A percentile compares a stretch with the other conserved stretches of the same genome.
phyloP scores from a whole-genome alignment of 129 eudicot species.

The Tagetes patula region DNA sequence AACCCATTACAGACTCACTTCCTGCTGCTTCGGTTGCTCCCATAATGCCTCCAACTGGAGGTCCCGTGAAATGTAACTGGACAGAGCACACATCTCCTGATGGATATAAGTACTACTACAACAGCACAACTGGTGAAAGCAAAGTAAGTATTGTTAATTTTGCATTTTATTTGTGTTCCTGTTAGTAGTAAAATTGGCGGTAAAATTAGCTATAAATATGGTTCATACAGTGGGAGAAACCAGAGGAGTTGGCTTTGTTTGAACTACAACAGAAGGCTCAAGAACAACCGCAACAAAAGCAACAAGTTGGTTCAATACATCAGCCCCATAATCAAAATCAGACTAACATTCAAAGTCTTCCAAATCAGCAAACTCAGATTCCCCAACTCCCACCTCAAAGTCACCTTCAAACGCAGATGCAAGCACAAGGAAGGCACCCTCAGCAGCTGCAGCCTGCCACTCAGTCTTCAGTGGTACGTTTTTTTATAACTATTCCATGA shows the following conservation, averaged over 20 bases:
- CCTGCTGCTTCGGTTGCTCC: slow-evolving; percentile 49
- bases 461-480: slow-evolving; percentile 52
- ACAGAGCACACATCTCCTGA: slow-evolving; percentile 91
- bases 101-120: slow-evolving; percentile 90
- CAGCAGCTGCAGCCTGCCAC: slow-evolving; percentile 61
- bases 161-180: background rate
- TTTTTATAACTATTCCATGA: background rate
- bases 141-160: slow-evolving; percentile 38
- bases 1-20: slow-evolving; percentile 42
- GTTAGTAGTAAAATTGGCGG: background rate
- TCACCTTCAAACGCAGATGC: slow-evolving; percentile 54
- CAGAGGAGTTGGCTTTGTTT: slow-evolving; percentile 70
- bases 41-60: slow-evolving; percentile 28
- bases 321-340: slow-evolving; percentile 61
- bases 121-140: slow-evolving; percentile 89
- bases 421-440: slow-evolving; percentile 54
- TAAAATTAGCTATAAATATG: slow-evolving; percentile 2
- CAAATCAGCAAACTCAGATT: slow-evolving; percentile 52
- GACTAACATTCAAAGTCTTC: slow-evolving; percentile 43
- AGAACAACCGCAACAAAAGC: slow-evolving; percentile 55
- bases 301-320: slow-evolving; percentile 51
- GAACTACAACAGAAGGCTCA: slow-evolving; percentile 60
- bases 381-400: slow-evolving; percentile 52
- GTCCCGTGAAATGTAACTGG: slow-evolving; percentile 63
- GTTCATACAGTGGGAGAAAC: slow-evolving; percentile 82